Conservation (phyloP, 1,284 basidiomycete species). For the Ustilago cynodontis region DNA sequence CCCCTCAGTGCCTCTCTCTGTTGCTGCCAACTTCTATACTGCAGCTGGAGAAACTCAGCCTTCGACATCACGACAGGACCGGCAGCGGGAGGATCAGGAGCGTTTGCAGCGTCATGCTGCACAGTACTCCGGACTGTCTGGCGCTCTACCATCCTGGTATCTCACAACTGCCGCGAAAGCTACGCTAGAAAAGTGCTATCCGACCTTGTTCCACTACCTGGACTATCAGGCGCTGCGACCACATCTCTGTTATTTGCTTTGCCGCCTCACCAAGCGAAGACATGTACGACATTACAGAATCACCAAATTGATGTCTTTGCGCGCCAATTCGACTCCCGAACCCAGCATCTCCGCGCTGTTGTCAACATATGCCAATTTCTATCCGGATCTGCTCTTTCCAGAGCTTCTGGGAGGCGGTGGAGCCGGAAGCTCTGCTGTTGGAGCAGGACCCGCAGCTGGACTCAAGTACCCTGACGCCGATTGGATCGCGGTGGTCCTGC, state of each 20-base stretch:
- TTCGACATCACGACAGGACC: constrained; percentile 8
- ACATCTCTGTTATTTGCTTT: constrained; percentile 53
- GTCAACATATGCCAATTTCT: constrained; percentile 55
- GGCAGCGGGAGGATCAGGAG: constrained; percentile 30
- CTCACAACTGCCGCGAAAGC: constrained; percentile 42
- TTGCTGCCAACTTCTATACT: constrained; percentile 38
- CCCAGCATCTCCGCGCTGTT: constrained; percentile 44
- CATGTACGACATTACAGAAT: constrained; percentile 58
- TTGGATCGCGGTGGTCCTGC: constrained; percentile 43
- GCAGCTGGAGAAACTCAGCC: background rate
- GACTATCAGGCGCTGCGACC: constrained; percentile 56
- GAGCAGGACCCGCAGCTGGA: constrained; percentile 24
- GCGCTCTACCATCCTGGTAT: constrained; percentile 44
- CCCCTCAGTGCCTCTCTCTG: constrained; percentile 32
- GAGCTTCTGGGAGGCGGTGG: constrained; percentile 45
- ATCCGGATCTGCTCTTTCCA: constrained; percentile 55
- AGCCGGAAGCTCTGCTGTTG: constrained; percentile 29
- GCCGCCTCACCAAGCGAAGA: constrained; percentile 44
- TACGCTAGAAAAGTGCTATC: constrained; percentile 45
- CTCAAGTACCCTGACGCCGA: constrained; percentile 53
- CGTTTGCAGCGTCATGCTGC: constrained; percentile 28
- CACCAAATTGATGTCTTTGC: constrained; percentile 51
- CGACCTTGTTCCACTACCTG: constrained; percentile 57
- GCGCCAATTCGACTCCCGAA: constrained; percentile 42
- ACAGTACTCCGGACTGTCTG: constrained; percentile 30